A percentile compares a stretch with the other conserved stretches of the same genome.
Evolutionary conservation across 192 early-diverging fungal genomes (phyloP).

Genomic region (Diversispora eburnea): DNA sequence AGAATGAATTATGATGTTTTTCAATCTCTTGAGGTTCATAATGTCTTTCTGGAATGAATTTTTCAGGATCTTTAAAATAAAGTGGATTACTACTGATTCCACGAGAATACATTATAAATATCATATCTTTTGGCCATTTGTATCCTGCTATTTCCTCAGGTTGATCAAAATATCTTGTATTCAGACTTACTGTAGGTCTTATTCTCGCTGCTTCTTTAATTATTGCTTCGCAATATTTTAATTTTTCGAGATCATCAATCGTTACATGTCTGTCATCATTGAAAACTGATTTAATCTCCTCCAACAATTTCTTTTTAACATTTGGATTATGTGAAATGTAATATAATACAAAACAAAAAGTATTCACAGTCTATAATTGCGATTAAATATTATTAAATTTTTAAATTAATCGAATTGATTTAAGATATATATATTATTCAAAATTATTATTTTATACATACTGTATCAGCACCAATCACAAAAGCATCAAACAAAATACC

Average conservation of each 20-base stretch:
- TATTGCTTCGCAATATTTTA: background rate
- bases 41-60: conserved; percentile 2
- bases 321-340: conserved; percentile 5
- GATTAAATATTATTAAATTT: background rate
- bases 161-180: too few relatives aligned
- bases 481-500: conserved; percentile 8
- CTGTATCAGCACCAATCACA: conserved; percentile 10
- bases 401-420: background rate
- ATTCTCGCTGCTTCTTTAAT: too few relatives aligned
- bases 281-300: background rate
- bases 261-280: background rate
- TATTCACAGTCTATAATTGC: background rate
- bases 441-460: background rate
- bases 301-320: conserved; percentile 11
- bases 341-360: conserved; percentile 5
- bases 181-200: too few relatives aligned
- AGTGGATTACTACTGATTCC: conserved; percentile 10
- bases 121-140: background rate
- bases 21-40: too few relatives aligned
- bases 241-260: background rate
- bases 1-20: background rate
- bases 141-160: too few relatives aligned
- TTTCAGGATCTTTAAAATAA: conserved; percentile 14
- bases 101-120: conserved; percentile 1
- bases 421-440: background rate